Conservation (phyloP, 345 rosid genomes). For the Aegle marmelos region DNA sequence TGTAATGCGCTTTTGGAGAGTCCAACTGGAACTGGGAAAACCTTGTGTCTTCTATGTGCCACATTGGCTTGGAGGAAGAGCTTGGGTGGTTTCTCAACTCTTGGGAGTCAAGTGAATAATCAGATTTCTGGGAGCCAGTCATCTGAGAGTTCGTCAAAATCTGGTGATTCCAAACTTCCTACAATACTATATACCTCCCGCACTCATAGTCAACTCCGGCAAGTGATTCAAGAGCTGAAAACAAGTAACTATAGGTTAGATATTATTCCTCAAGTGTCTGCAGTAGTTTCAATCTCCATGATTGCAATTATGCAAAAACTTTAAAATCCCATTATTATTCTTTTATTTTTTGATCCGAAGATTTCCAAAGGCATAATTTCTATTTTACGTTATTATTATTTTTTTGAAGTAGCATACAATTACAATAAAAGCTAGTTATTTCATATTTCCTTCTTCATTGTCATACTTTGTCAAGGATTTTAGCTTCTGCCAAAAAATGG, state of each 20-base stretch:
- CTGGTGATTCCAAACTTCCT: conserved; percentile 43
- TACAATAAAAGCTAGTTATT: neutral
- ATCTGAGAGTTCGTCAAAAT: conserved; percentile 25
- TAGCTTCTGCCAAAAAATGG: neutral
- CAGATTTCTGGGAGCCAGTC: conserved; percentile 28
- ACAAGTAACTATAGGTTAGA: conserved; percentile 83
- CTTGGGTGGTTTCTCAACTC: conserved; percentile 68
- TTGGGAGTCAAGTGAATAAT: conserved; percentile 36
- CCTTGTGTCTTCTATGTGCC: conserved; percentile 92
- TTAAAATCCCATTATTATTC: neutral
- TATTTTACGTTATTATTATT: neutral
- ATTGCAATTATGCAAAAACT: neutral
- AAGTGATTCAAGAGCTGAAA: conserved; percentile 83
- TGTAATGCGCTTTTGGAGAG: conserved; percentile 94
- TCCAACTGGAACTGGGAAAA: conserved; percentile 98
- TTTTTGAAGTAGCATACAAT: neutral
- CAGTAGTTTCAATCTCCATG: neutral
- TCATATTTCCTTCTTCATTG: neutral
- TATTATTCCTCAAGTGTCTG: conserved; percentile 7
- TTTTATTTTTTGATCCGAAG: neutral
- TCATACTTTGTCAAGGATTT: neutral
- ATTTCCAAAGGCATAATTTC: neutral
- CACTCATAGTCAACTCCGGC: conserved; percentile 95
- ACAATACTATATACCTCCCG: conserved; percentile 85
- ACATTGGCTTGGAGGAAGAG: conserved; percentile 98